These are phyloP conservation scores for Pseudocercospora fijiensis DNA, from an alignment of 2,329 filamentous ascomycete genomes.

Conservation along the genomic window DNA sequence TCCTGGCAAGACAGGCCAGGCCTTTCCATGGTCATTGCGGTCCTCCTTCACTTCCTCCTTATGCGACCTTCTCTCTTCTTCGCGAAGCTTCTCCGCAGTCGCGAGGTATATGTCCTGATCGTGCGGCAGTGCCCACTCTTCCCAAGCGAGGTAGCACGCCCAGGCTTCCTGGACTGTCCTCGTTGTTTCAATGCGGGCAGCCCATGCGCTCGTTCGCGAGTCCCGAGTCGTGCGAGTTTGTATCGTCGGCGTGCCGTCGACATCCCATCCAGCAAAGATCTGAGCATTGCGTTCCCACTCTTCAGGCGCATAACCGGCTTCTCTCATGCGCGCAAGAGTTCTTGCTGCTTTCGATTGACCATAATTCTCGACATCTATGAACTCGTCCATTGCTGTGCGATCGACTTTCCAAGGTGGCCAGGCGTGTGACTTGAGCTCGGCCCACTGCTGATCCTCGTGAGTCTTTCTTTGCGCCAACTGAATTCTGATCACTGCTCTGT, in stretches of 20 bases:
- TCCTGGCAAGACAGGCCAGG: slow-evolving; percentile 53
- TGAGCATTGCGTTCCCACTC: slow-evolving; percentile 55
- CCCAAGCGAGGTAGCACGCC: slow-evolving; percentile 61
- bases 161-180: slow-evolving; percentile 63
- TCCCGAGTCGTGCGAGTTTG: slow-evolving; percentile 49
- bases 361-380: slow-evolving; percentile 56
- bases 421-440: slow-evolving; percentile 57
- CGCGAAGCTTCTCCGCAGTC: slow-evolving; percentile 58
- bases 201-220: slow-evolving; percentile 48
- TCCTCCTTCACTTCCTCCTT: background rate
- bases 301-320: slow-evolving; percentile 56
- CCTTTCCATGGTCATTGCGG: slow-evolving; percentile 1
- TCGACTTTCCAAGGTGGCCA: slow-evolving; percentile 68
- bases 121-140: slow-evolving; percentile 44
- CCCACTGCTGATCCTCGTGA: slow-evolving; percentile 56
- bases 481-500: slow-evolving; percentile 55
- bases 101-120: slow-evolving; percentile 52
- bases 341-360: slow-evolving; percentile 58
- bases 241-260: slow-evolving; percentile 62
- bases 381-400: slow-evolving; percentile 59
- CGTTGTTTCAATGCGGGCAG: slow-evolving; percentile 58
- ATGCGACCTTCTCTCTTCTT: slow-evolving; percentile 23
- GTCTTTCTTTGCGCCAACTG: slow-evolving; percentile 61
- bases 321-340: slow-evolving; percentile 56
- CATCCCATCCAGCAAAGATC: slow-evolving; percentile 62